Percentiles rank a stretch among this genome's conserved stretches.
Conservation (phyloP, 805 yeast species). For the Starmerella tilneyi region DNA sequence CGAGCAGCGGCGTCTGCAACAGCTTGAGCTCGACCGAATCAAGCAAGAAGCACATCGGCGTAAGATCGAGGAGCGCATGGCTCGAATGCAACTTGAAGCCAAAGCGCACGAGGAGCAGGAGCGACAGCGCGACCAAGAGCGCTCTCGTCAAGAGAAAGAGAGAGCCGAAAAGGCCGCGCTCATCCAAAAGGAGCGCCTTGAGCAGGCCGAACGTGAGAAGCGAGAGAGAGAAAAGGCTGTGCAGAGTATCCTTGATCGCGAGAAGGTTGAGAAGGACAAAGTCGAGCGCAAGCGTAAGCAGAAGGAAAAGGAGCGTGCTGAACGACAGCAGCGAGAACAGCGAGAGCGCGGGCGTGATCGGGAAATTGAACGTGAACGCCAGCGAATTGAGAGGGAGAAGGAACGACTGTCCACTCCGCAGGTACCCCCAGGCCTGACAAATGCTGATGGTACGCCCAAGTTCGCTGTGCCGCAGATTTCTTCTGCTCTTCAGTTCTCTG, state of each 20-base stretch:
- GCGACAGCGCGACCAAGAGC: conserved; percentile 12
- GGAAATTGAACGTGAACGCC: neutral
- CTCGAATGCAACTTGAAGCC: conserved; percentile 26
- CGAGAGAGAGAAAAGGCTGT: conserved; percentile 12
- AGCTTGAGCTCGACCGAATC: conserved; percentile 26
- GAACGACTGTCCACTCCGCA: neutral
- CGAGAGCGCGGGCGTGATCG: neutral
- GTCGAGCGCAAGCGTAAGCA: conserved; percentile 1
- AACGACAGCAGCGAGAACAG: neutral
- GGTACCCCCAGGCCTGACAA: neutral
- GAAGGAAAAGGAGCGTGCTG: conserved; percentile 5
- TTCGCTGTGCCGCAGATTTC: neutral
- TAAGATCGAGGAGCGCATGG: conserved; percentile 28
- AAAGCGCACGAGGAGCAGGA: conserved; percentile 3
- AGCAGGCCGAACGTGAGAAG: conserved; percentile 24
- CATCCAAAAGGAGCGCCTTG: too few relatives aligned
- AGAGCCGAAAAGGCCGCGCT: conserved; percentile 28
- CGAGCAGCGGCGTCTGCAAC: conserved; percentile 21
- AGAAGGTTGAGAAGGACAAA: neutral
- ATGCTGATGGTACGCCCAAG: neutral
- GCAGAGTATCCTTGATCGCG: conserved; percentile 7
- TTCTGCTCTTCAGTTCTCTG: neutral
- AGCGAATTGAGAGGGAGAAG: neutral
- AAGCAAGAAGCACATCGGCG: conserved; percentile 28
- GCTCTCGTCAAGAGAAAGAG: conserved; percentile 6